Conservation (phyloP, 2,329 filamentous ascomycete species). For the Trichoderma endophyticum region DNA sequence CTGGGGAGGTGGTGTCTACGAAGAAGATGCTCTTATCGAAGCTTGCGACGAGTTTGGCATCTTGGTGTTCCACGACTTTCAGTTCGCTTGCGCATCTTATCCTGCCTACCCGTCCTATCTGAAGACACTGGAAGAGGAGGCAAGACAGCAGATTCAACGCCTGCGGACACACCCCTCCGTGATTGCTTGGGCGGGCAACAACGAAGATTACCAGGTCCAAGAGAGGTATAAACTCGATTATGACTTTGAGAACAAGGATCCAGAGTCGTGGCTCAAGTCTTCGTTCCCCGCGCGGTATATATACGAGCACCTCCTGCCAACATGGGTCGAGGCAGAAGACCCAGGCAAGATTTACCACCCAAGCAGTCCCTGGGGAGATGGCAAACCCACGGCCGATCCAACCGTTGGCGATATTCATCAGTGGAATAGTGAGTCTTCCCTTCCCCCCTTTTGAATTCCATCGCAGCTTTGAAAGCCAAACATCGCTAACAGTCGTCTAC, state of each 20-base stretch:
- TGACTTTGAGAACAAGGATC: conserved; percentile 68
- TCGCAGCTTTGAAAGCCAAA: background rate
- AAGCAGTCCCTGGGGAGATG: conserved; percentile 68
- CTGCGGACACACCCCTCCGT: conserved; percentile 63
- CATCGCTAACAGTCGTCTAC: background rate
- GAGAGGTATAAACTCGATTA: conserved; percentile 68
- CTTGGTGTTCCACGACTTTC: conserved; percentile 71
- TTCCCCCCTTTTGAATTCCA: background rate
- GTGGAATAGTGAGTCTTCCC: conserved; percentile 46
- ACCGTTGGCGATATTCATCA: conserved; percentile 78
- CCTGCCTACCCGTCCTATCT: conserved; percentile 59
- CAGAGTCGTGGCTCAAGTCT: conserved; percentile 72
- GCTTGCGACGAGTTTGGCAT: conserved; percentile 66
- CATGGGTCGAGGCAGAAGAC: conserved; percentile 58
- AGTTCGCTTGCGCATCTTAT: conserved; percentile 66
- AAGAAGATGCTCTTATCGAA: conserved; percentile 62
- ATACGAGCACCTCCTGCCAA: conserved; percentile 71
- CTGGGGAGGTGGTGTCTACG: conserved; percentile 45
- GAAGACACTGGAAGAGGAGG: conserved; percentile 57
- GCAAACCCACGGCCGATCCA: conserved; percentile 55
- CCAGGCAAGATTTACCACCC: conserved; percentile 68
- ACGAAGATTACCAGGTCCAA: conserved; percentile 76
- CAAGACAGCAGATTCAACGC: conserved; percentile 58
- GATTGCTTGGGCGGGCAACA: conserved; percentile 77
- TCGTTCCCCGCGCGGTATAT: conserved; percentile 76